These are phyloP conservation scores for Penicillium fimorum DNA, from an alignment of 495 filamentous ascomycete species.

Conservation along the genomic window DNA sequence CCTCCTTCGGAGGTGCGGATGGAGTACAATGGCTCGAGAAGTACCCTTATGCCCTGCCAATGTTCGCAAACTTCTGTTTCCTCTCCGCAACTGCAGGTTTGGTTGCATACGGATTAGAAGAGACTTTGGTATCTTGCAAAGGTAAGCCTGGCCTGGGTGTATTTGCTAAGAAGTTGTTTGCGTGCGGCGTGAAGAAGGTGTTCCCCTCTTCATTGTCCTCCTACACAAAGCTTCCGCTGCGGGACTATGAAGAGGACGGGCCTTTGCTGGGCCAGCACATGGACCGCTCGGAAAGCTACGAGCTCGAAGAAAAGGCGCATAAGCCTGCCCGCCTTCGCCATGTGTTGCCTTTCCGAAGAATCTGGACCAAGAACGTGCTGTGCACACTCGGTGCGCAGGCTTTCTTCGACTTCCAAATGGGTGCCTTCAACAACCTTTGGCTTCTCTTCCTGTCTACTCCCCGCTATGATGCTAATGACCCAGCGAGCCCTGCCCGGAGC, in stretches of 20 bases:
- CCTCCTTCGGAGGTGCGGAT: conserved; percentile 47
- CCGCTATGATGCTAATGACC: conserved; percentile 56
- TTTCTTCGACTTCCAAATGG: conserved; percentile 73
- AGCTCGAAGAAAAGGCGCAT: conserved; percentile 40
- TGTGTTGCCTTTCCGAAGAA: conserved; percentile 63
- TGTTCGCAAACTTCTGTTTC: conserved; percentile 69
- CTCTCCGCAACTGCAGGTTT: conserved; percentile 51
- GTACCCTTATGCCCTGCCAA: conserved; percentile 75
- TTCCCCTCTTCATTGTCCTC: conserved; percentile 38
- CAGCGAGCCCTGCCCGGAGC: conserved; percentile 39
- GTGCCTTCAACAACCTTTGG: conserved; percentile 81
- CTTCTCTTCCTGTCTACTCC: conserved; percentile 81
- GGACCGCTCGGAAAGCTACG: conserved; percentile 38
- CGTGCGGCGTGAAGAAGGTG: conserved; percentile 27
- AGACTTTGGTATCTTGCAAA: conserved; percentile 50
- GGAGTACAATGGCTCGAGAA: conserved; percentile 63
- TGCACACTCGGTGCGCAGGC: conserved; percentile 65
- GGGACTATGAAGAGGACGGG: conserved; percentile 39
- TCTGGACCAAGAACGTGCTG: conserved; percentile 78
- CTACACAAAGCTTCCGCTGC: conserved; percentile 37
- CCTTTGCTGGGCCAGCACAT: conserved; percentile 29
- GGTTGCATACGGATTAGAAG: conserved; percentile 67
- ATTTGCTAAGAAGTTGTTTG: conserved; percentile 32
- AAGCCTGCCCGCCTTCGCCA: conserved; percentile 30
- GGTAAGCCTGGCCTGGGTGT: conserved; percentile 43